A percentile compares a stretch with the other conserved stretches of the same genome.
phyloP scores from a whole-genome alignment of 1,139 yeast genomes.

The Geotrichum phurueaensis region DNA sequence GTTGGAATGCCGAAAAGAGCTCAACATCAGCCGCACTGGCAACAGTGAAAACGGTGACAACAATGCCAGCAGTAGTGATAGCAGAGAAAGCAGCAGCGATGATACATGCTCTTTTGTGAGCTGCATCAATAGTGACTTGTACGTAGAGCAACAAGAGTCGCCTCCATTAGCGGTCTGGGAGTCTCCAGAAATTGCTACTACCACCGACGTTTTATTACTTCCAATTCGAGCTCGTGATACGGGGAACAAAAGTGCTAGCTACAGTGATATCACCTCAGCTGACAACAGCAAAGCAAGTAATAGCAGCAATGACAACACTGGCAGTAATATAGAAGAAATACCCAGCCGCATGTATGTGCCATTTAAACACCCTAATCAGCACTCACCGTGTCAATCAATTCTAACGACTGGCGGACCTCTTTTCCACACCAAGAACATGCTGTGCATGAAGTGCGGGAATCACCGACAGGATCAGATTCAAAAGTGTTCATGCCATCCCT shows the following conservation, averaged over 20 bases:
- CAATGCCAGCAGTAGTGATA: neutral
- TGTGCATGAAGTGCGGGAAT: conserved; percentile 4
- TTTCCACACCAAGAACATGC: neutral
- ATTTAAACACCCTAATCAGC: neutral
- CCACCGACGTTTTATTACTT: neutral
- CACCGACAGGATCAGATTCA: neutral
- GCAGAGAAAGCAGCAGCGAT: neutral
- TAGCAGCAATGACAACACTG: neutral
- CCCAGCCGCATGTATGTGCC: neutral
- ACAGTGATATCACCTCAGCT: neutral
- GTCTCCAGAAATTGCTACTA: neutral
- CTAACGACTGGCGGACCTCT: neutral
- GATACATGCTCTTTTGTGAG: neutral
- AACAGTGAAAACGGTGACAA: neutral
- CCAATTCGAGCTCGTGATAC: neutral
- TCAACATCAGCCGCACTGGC: neutral
- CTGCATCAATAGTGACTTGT: neutral
- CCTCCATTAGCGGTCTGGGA: neutral
- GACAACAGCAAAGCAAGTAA: neutral
- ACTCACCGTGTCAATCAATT: neutral
- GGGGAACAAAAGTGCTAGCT: neutral
- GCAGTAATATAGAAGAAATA: neutral
- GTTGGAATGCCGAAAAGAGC: neutral
- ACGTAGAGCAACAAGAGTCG: neutral
- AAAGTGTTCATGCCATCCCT: neutral